A percentile compares a stretch with the other conserved stretches of the same genome.
These are phyloP conservation scores for Linnemannia hyalina DNA, from an alignment of 192 early-diverging fungal species.

Conservation along the genomic window DNA sequence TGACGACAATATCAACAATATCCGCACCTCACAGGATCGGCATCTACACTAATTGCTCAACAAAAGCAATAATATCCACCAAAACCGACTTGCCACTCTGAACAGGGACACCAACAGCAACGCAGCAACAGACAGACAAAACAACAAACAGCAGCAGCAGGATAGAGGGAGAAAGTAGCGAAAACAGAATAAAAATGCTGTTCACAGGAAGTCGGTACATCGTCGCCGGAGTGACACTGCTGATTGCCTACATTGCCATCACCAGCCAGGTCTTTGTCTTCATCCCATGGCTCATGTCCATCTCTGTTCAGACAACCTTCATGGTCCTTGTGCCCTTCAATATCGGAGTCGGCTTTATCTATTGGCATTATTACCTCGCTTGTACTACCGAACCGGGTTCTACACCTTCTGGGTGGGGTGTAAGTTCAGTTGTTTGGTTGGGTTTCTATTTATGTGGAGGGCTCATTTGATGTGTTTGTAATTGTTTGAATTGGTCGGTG, in stretches of 20 bases:
- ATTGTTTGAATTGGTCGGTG: not conserved
- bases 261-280: slow-evolving; percentile 74
- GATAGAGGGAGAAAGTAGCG: not conserved
- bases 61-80: too few species aligned
- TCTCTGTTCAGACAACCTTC: slow-evolving; percentile 27
- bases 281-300: slow-evolving; percentile 61
- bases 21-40: not conserved
- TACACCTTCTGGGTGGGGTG: slow-evolving; percentile 72
- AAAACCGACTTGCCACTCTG: not conserved
- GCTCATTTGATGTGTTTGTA: not conserved
- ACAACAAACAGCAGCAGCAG: not conserved
- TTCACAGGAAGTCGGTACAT: slow-evolving; percentile 57
- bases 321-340: slow-evolving; percentile 79
- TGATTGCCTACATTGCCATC: slow-evolving; percentile 74
- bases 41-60: not conserved
- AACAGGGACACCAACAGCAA: not conserved
- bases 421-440: not conserved
- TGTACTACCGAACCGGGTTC: slow-evolving; percentile 84
- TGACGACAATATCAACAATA: not conserved
- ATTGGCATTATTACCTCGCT: slow-evolving; percentile 89
- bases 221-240: slow-evolving; percentile 67
- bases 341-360: slow-evolving; percentile 79
- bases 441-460: not conserved
- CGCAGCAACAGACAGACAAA: not conserved
- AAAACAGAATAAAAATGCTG: slow-evolving; percentile 23